Base-by-base conservation (phyloP, 208 protist species). In the Novymonas esmeraldas region DNA sequence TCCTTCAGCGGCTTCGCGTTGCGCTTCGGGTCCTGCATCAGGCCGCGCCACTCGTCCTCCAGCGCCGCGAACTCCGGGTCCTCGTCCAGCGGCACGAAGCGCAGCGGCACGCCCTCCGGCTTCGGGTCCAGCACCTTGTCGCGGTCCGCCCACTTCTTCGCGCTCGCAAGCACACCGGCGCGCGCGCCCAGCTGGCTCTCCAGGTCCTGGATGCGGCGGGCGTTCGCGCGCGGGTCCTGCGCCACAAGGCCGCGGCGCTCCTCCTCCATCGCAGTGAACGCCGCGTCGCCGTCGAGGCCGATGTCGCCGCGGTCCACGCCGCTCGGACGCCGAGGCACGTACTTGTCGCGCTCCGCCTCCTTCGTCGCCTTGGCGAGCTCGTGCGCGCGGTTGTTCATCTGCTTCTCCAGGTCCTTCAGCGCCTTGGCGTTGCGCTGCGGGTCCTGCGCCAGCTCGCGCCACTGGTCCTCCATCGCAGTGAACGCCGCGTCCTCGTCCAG, bases 51-150 rank as follows among this genome's bases (percentile, higher is more conserved):
- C 69, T 76, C 54, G 16, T 71, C 29, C 60, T 78, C 78, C 41
- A 77, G 45, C 36, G 20, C 49, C 2, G 24, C 5, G 57, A 87
- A 90, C 51, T 64, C 61, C 29, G 39, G 24, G 48, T 79, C 76
- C 14, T 73, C 59, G 41, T 85, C 78, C 36, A 85, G 68, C n/a
- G 41, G 36, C n/a, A 85, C 63, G 33, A 65, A 39, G 38, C 39
- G 60, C 50, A 85, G 63, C 16, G 66, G 70, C 31, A 89, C 90
- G 46, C 79, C 79, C 50, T 84, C 79, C 14, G 77, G 79, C 51
- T 70, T 57, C 28, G 48, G 45, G 29, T 77, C 74, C 14, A 87
- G 63, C 45, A 81, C 59, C 0, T 66, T 33, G 6, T 70, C 54
- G 70, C 83, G 83, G 45, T 76, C 57, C n/a, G 24, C 33, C 55